Evolutionary conservation across 352 stramenopile genomes (phyloP), one percentile per base, ranked within the genome.

Genomic region (Lagenidium giganteum): DNA sequence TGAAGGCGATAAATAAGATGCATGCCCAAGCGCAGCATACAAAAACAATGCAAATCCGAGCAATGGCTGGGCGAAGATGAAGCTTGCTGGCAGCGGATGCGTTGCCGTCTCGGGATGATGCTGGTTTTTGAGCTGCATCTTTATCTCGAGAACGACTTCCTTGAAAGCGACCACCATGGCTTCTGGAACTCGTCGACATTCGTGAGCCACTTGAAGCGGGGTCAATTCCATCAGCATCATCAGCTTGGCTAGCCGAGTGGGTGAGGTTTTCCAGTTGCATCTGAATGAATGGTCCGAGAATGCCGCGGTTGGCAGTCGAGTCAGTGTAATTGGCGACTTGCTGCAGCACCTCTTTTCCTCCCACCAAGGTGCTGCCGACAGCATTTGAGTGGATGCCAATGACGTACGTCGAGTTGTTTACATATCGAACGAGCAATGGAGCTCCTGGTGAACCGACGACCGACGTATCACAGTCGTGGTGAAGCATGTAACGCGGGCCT

Each of bases 391-490:
- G 67, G 41, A 84, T 70, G n/a, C 70, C 67, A 26, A 87, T 51
- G 36, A 83, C 74, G 41, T 81, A 81, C 17, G 73, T 83, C 38
- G 78, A 50, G 28, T 79, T 42, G 36, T 45, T 65, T 17, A 67
- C 64, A 43, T 72, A 83, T 12, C 67, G 64, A 35, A 83, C 71
- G 6, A 87, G 51, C 60, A 89, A 51, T 1, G 73, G 73, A 1
- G 77, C 71, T 0, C 77, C 77, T 1, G 62, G 51, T 2, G 67
- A 80, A 2, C 64, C 61, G n/a, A 60, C 59, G 2, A 16, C 18
- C 7, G 67, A 73, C 8, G 73, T 74, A 34, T 87, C 70, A 24
- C 77, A 87, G 41, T 80, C 60, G 60, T 90, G 71, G 33, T 70
- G 70, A 17, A 76, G 40, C 57, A 73, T 67, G 42, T 73, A 83